phyloP scores from a whole-genome alignment of 306 rosid genomes.

The Begonia fuchsioides region DNA sequence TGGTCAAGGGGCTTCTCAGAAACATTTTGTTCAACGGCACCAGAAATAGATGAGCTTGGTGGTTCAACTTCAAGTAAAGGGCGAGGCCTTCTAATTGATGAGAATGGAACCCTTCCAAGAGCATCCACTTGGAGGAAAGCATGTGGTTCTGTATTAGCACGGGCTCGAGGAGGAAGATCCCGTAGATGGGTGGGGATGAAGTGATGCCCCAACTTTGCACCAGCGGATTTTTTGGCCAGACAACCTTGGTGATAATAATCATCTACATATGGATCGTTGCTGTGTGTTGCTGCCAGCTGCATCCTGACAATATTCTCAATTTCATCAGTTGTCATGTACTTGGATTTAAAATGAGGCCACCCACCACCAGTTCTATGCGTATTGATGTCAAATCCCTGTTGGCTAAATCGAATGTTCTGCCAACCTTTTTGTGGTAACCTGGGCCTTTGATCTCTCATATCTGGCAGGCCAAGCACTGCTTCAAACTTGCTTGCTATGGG shows the following conservation, averaged over 20 bases:
- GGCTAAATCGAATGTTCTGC: conserved; percentile 35
- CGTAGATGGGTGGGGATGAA: conserved; percentile 77
- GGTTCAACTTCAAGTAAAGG: conserved; percentile 96
- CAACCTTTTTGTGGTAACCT: conserved; percentile 44
- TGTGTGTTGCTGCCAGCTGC: conserved; percentile 93
- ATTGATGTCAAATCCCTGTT: conserved; percentile 49
- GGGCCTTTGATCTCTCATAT: conserved; percentile 69
- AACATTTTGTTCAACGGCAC: conserved; percentile 48
- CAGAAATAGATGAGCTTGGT: conserved; percentile 41
- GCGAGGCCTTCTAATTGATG: conserved; percentile 97
- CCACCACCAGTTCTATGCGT: conserved; percentile 40
- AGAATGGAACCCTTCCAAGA: conserved; percentile 94
- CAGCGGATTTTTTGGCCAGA: conserved; percentile 65
- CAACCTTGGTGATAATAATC: conserved; percentile 91
- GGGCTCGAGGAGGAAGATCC: conserved; percentile 71
- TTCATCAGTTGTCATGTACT: conserved; percentile 76
- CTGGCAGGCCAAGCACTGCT: conserved; percentile 62
- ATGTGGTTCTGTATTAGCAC: conserved; percentile 74
- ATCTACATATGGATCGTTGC: conserved; percentile 95
- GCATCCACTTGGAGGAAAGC: conserved; percentile 99
- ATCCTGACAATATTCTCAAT: conserved; percentile 76
- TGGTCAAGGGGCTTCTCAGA: conserved; percentile 89
- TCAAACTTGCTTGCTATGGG: conserved; percentile 59
- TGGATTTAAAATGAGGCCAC: conserved; percentile 75
- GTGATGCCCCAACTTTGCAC: conserved; percentile 76